These are phyloP conservation scores for Zymoseptoria tritici DNA, from an alignment of 2,329 filamentous ascomycete species.

Conservation along the genomic window DNA sequence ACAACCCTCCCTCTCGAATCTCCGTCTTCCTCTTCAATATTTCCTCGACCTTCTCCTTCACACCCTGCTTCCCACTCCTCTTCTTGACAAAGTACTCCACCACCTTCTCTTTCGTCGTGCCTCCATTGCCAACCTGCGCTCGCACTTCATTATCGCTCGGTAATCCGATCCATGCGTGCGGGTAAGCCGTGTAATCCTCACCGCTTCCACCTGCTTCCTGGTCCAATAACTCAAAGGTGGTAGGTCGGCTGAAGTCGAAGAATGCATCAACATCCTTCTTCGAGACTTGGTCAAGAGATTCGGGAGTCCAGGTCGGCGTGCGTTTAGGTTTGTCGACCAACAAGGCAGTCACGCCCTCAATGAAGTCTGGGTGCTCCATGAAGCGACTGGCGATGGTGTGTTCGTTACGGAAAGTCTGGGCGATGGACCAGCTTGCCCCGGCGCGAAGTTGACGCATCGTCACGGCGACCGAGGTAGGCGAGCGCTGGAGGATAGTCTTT, in stretches of 20 bases:
- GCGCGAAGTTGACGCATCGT: slow-evolving; percentile 74
- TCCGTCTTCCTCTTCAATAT: slow-evolving; percentile 46
- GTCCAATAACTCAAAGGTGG: slow-evolving; percentile 51
- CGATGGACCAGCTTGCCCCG: slow-evolving; percentile 69
- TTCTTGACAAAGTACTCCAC: slow-evolving; percentile 34
- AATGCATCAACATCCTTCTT: slow-evolving; percentile 57
- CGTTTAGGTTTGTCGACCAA: slow-evolving; percentile 63
- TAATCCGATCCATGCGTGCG: slow-evolving; percentile 61
- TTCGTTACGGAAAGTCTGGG: slow-evolving; percentile 78
- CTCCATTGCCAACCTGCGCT: slow-evolving; percentile 29
- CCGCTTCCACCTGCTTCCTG: slow-evolving; percentile 30
- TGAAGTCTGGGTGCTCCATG: slow-evolving; percentile 88
- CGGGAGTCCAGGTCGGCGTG: slow-evolving; percentile 68
- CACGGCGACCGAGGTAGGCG: slow-evolving; percentile 80
- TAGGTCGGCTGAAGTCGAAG: slow-evolving; percentile 28
- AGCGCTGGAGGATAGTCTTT: slow-evolving; percentile 66
- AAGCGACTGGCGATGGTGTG: slow-evolving; percentile 77
- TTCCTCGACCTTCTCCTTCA: slow-evolving; percentile 54
- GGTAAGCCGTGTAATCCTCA: slow-evolving; percentile 63
- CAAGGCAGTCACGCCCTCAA: slow-evolving; percentile 77
- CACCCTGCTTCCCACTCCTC: slow-evolving; percentile 40
- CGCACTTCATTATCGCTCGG: slow-evolving; percentile 62
- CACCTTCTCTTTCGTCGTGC: slow-evolving; percentile 29
- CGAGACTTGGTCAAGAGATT: slow-evolving; percentile 60
- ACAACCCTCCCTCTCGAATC: slow-evolving; percentile 5